A percentile compares a stretch with the other conserved stretches of the same genome.
These are phyloP conservation scores for Microbotryum violaceum DNA, from an alignment of 1,284 basidiomycete species.

Conservation along the genomic window DNA sequence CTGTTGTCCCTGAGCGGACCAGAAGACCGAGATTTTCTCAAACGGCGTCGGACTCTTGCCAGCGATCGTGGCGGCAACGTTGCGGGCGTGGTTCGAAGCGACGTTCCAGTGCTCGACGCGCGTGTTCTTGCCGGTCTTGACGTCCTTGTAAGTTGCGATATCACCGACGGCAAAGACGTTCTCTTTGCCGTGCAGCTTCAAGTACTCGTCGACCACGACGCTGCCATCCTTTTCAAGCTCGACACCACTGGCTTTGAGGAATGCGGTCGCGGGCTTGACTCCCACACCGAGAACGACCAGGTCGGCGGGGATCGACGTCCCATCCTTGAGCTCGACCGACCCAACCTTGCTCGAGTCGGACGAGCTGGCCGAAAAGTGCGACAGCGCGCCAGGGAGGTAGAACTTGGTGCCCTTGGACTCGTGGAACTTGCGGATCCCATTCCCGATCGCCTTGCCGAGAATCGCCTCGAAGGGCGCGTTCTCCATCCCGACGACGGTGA, in stretches of 20 bases:
- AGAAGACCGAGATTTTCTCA: constrained; percentile 77
- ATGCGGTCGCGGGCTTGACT: constrained; percentile 74
- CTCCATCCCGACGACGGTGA: constrained; percentile 69
- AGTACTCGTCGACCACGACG: constrained; percentile 59
- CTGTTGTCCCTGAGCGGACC: constrained; percentile 65
- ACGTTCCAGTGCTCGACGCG: constrained; percentile 92
- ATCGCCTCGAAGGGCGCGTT: constrained; percentile 72
- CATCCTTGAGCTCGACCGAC: constrained; percentile 61
- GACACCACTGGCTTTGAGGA: constrained; percentile 59
- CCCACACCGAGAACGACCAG: constrained; percentile 84
- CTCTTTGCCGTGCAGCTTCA: constrained; percentile 39
- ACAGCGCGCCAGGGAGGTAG: constrained; percentile 31
- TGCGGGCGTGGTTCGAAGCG: constrained; percentile 75
- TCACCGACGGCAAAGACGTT: constrained; percentile 83
- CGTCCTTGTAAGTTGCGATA: constrained; percentile 53
- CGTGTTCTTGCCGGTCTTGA: constrained; percentile 46
- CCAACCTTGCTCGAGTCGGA: constrained; percentile 43
- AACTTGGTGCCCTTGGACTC: constrained; percentile 58
- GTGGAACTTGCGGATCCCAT: constrained; percentile 72
- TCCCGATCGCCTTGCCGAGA: constrained; percentile 72
- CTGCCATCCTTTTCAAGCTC: constrained; percentile 57
- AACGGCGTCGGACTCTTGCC: constrained; percentile 52
- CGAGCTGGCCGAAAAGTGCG: constrained; percentile 30
- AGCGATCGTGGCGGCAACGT: constrained; percentile 68
- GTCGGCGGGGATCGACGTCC: constrained; percentile 61